These are phyloP conservation scores for Flaveria trinervia DNA, from an alignment of 129 eudicot species.

Conservation along the genomic window DNA sequence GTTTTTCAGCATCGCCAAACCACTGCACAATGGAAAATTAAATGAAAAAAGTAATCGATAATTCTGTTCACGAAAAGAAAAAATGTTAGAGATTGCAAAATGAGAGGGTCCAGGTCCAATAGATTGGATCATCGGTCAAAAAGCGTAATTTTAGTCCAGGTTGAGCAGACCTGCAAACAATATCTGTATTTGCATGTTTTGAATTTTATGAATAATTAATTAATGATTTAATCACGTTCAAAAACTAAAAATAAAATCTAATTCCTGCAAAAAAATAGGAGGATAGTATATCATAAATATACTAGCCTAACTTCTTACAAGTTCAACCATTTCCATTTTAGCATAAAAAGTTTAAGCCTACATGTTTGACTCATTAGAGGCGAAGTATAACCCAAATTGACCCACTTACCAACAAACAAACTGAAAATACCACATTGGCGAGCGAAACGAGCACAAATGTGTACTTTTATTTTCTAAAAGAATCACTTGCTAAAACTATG, in stretches of 20 bases:
- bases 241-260: background rate
- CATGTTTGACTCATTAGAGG: background rate
- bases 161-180: background rate
- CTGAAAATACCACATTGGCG: background rate
- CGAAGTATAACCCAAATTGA: background rate
- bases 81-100: background rate
- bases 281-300: background rate
- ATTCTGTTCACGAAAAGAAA: constrained; percentile 4
- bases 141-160: background rate
- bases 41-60: background rate
- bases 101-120: background rate
- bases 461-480: background rate
- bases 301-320: background rate
- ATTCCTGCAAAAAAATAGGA: background rate
- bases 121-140: background rate
- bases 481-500: background rate
- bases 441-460: background rate
- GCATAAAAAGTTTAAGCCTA: background rate
- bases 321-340: background rate
- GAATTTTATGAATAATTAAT: background rate
- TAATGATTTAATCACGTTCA: background rate
- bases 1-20: constrained; percentile 99
- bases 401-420: constrained; percentile 3
- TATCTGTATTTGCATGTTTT: background rate
- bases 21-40: constrained; percentile 55